Evolutionary conservation across 768 basidiomycete species (phyloP).

Genomic region (Termitomyces sp.): DNA sequence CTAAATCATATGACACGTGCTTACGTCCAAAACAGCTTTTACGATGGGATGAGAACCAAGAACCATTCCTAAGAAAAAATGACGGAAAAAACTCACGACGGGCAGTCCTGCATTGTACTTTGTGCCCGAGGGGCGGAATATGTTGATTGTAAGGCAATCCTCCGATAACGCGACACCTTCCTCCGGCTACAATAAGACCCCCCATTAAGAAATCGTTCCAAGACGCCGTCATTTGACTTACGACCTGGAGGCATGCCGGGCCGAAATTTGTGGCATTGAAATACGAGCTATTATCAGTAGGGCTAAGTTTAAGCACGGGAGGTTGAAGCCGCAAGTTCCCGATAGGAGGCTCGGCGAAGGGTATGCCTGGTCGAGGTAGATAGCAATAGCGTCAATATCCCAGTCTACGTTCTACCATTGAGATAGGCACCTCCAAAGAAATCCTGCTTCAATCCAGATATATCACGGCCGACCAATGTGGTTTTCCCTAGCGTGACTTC

Average conservation of each 20-base stretch:
- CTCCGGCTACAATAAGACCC: neutral
- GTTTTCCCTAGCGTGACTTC: conserved; percentile 34
- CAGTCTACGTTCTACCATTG: neutral
- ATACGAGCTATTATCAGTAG: conserved; percentile 28
- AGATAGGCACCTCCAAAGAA: conserved; percentile 40
- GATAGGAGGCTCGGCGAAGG: conserved; percentile 49
- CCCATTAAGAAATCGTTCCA: neutral
- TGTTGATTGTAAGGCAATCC: conserved; percentile 56
- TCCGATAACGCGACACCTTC: conserved; percentile 33
- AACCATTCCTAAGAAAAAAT: neutral
- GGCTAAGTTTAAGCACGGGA: conserved; percentile 24
- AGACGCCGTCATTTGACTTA: conserved; percentile 10
- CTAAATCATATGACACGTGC: neutral
- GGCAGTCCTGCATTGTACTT: conserved; percentile 26
- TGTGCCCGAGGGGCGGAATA: conserved; percentile 44
- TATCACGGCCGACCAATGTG: conserved; percentile 30
- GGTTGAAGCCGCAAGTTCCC: conserved; percentile 37
- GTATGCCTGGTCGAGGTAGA: conserved; percentile 36
- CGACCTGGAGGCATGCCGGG: conserved; percentile 42
- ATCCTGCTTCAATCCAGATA: conserved; percentile 31
- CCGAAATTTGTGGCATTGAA: conserved; percentile 39
- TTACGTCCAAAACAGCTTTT: conserved; percentile 36
- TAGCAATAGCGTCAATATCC: neutral
- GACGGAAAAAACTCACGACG: conserved; percentile 24
- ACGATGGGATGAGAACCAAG: neutral